A percentile compares a stretch with the other conserved stretches of the same genome.
Conservation (phyloP, 2,329 filamentous ascomycete species). For the Emergomyces pasteurianus region DNA sequence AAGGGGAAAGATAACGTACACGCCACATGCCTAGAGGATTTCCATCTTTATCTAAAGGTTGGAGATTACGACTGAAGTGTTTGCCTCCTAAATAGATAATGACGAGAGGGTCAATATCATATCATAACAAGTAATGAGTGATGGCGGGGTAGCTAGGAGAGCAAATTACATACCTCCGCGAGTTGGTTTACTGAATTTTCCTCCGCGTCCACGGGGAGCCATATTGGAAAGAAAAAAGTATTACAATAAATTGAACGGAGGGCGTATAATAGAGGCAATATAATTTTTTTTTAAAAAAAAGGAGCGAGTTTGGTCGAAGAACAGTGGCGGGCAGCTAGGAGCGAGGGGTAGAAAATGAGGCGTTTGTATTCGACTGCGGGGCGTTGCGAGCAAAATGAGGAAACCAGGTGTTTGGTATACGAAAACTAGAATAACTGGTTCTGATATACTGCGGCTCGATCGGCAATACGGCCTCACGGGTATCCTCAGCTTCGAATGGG, state of each 20-base stretch:
- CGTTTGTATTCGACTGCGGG: conserved; percentile 8
- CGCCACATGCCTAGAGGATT: conserved; percentile 84
- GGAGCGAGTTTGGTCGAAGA: background rate
- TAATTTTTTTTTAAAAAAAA: too few species aligned
- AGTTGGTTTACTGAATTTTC: conserved; percentile 90
- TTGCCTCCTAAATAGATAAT: conserved; percentile 58
- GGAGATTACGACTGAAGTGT: conserved; percentile 84
- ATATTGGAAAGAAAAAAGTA: conserved; percentile 21
- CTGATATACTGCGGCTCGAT: background rate
- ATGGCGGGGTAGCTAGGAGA: background rate
- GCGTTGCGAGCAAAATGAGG: background rate
- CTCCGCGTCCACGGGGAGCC: conserved; percentile 59
- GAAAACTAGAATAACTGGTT: background rate
- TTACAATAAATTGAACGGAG: conserved; percentile 5
- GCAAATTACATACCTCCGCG: conserved; percentile 59
- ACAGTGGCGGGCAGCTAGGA: background rate
- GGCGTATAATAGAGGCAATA: background rate
- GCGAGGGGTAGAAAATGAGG: conserved; percentile 9
- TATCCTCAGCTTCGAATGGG: background rate
- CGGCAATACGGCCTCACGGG: background rate
- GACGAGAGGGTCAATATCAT: conserved; percentile 6
- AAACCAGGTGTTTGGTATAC: background rate
- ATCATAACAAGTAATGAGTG: background rate
- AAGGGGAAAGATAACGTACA: conserved; percentile 33
- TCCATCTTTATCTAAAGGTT: conserved; percentile 78